phyloP scores from a whole-genome alignment of 2,329 filamentous ascomycete species.

The Hypoxylon sp. region DNA sequence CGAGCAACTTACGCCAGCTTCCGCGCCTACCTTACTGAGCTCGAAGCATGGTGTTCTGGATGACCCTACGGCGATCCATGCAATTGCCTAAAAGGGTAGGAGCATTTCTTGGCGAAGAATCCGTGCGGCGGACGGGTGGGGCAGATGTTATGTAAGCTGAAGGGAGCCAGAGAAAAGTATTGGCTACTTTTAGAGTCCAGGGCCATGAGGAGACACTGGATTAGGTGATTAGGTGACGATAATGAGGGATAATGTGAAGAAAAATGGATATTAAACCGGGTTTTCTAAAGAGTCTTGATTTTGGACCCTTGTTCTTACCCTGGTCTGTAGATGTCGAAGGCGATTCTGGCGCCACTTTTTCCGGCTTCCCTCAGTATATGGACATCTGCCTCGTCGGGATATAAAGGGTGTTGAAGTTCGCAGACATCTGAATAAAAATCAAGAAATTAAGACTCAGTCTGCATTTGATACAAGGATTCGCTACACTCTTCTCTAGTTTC shows the following conservation, averaged over 20 bases:
- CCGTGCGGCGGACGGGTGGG: not conserved
- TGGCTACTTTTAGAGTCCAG: not conserved
- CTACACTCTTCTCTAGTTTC: not conserved
- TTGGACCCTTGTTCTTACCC: not conserved
- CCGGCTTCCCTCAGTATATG: not conserved
- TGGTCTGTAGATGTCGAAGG: not conserved
- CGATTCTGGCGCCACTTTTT: not conserved
- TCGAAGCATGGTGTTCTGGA: not conserved
- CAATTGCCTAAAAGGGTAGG: not conserved
- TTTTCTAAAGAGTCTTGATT: not conserved
- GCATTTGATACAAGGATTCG: not conserved
- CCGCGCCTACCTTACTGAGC: not conserved
- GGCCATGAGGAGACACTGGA: not conserved
- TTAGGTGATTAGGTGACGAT: not conserved
- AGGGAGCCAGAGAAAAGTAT: not conserved
- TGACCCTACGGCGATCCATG: not conserved
- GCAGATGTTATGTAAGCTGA: too few species aligned
- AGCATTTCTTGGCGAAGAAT: not conserved
- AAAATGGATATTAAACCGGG: not conserved
- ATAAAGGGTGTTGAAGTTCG: not conserved
- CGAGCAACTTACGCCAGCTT: not conserved
- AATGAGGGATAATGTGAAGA: not conserved
- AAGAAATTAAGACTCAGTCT: not conserved
- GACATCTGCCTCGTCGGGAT: not conserved
- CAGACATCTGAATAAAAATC: not conserved